Conservation (phyloP, 2,329 filamentous ascomycete genomes). For the Paracoccidioides lutzii region DNA sequence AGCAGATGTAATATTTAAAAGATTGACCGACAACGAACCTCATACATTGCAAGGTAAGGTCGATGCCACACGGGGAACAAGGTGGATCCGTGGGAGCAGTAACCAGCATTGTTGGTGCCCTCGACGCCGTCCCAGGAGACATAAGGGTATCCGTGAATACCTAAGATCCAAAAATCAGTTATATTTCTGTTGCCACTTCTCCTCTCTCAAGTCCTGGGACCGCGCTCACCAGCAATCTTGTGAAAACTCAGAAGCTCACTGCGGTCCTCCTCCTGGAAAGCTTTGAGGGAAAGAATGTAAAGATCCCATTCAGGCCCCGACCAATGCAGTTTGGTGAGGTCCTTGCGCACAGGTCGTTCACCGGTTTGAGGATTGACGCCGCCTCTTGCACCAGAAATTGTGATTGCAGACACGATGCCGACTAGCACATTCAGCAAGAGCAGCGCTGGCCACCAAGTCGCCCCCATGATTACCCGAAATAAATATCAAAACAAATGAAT, state of each 20-base stretch:
- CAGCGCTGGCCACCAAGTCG: background rate
- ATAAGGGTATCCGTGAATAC: conserved; percentile 67
- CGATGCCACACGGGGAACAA: conserved; percentile 76
- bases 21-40: conserved; percentile 29
- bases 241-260: conserved; percentile 59
- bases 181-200: background rate
- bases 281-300: conserved; percentile 60
- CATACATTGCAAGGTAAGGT: conserved; percentile 55
- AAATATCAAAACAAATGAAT: background rate
- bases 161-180: conserved; percentile 28
- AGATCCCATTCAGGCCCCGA: conserved; percentile 55
- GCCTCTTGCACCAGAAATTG: conserved; percentile 16
- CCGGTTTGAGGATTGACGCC: conserved; percentile 19
- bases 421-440: conserved; percentile 1
- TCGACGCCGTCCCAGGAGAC: conserved; percentile 42
- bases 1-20: background rate
- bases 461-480: conserved; percentile 3
- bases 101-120: conserved; percentile 47
- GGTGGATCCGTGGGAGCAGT: conserved; percentile 63
- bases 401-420: conserved; percentile 5
- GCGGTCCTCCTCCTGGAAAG: conserved; percentile 57
- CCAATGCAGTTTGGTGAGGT: conserved; percentile 54
- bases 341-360: conserved; percentile 39
- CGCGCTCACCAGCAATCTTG: conserved; percentile 54
- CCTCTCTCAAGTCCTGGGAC: too few species aligned